A percentile compares a stretch with the other conserved stretches of the same genome.
Evolutionary conservation across 805 yeast genomes (phyloP).

Genomic region (Nematodospora valgi): DNA sequence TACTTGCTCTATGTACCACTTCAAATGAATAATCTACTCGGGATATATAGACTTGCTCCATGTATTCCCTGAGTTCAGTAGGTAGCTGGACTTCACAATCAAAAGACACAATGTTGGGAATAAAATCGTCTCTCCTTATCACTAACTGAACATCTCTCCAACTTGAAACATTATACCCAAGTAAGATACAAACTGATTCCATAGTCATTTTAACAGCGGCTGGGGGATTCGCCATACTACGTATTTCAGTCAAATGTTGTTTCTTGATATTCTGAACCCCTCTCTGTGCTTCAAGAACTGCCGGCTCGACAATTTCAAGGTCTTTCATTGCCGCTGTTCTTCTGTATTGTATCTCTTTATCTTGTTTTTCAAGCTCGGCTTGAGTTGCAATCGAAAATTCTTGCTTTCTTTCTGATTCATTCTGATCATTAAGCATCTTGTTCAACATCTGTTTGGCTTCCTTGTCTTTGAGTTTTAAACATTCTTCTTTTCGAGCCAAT

Average conservation of each 20-base stretch:
- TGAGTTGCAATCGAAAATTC: conserved; percentile 81
- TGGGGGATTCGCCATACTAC: conserved; percentile 91
- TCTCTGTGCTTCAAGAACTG: conserved; percentile 74
- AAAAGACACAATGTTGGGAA: conserved; percentile 73
- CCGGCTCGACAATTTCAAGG: conserved; percentile 77
- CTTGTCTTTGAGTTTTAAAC: conserved; percentile 52
- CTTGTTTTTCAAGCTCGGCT: conserved; percentile 64
- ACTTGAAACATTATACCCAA: conserved; percentile 60
- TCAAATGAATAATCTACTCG: conserved; percentile 66
- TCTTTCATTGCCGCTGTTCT: conserved; percentile 55
- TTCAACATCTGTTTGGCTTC: conserved; percentile 72
- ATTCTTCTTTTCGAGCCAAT: conserved; percentile 50
- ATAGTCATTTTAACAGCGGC: conserved; percentile 77
- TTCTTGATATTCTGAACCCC: conserved; percentile 94
- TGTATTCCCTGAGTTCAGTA: conserved; percentile 45
- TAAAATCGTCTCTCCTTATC: conserved; percentile 85
- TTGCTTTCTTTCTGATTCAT: conserved; percentile 86
- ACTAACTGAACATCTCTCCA: conserved; percentile 85
- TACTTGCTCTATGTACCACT: conserved; percentile 81
- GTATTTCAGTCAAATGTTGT: conserved; percentile 82
- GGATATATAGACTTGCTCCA: conserved; percentile 60
- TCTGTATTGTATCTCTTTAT: conserved; percentile 53
- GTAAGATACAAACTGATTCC: conserved; percentile 82
- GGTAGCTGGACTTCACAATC: conserved; percentile 60
- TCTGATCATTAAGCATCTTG: conserved; percentile 78